These are phyloP conservation scores for Medicago lupulina DNA, from an alignment of 306 rosid species.

Conservation along the genomic window DNA sequence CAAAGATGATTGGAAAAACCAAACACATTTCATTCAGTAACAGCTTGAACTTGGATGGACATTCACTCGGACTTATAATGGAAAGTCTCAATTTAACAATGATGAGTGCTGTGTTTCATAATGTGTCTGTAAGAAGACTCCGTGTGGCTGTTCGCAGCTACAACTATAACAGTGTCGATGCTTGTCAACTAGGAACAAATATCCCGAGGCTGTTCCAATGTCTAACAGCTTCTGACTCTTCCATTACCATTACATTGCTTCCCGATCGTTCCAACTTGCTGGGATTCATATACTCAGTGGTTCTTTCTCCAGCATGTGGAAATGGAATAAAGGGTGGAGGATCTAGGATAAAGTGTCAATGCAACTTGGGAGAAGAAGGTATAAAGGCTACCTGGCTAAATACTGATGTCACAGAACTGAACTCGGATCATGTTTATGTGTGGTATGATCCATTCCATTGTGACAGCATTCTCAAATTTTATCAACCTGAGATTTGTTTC, in stretches of 20 bases:
- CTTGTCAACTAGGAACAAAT: too few species aligned
- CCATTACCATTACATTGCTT: not conserved
- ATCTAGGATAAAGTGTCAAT: not conserved
- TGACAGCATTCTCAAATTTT: slow-evolving; percentile 22
- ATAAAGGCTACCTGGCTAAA: not conserved
- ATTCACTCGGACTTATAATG: too few species aligned
- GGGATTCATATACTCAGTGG: slow-evolving; percentile 39
- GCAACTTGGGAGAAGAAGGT: slow-evolving; percentile 23
- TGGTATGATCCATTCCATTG: slow-evolving; percentile 50
- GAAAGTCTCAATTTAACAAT: too few species aligned
- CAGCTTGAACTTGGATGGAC: too few species aligned
- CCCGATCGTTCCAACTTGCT: not conserved
- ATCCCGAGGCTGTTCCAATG: not conserved
- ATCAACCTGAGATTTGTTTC: slow-evolving; percentile 6
- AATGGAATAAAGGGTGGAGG: not conserved
- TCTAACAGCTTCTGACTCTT: not conserved
- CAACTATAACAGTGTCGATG: too few species aligned
- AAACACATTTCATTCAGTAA: too few species aligned
- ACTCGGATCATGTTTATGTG: slow-evolving; percentile 39
- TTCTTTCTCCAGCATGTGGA: slow-evolving; percentile 35
- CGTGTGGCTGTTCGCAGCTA: too few species aligned
- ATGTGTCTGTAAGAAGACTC: too few species aligned
- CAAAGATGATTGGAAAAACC: too few species aligned
- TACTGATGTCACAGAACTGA: slow-evolving; percentile 9
- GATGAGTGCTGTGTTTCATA: too few species aligned